A percentile compares a stretch with the other conserved stretches of the same genome.
These are phyloP conservation scores for Lipomyces spencermartinsiae DNA, from an alignment of 805 yeast genomes.

Conservation along the genomic window DNA sequence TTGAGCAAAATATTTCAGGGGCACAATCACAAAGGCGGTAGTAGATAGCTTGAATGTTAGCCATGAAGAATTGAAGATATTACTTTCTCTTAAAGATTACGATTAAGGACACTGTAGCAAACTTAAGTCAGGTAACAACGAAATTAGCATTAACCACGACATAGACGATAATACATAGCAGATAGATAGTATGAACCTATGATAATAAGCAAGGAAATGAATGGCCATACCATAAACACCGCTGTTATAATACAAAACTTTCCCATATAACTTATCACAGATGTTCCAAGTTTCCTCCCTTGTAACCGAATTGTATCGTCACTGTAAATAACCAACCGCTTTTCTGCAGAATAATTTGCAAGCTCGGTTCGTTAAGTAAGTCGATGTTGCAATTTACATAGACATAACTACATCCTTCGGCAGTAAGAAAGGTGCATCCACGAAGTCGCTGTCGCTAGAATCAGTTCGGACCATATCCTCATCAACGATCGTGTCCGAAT, in stretches of 20 bases:
- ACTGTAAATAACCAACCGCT: not conserved
- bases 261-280: not conserved
- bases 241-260: slow-evolving; percentile 2
- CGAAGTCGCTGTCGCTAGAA: slow-evolving; percentile 20
- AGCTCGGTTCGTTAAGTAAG: not conserved
- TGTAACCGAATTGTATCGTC: not conserved
- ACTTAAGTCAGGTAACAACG: no score
- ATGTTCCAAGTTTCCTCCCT: not conserved
- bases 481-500: slow-evolving; percentile 14
- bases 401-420: slow-evolving; percentile 23
- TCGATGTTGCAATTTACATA: slow-evolving; percentile 22
- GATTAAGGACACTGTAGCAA: no score
- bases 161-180: not conserved
- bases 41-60: no score
- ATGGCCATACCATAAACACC: slow-evolving; percentile 3
- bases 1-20: no score
- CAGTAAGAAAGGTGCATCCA: slow-evolving; percentile 34
- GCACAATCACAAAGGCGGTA: no score
- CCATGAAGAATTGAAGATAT: no score
- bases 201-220: not conserved
- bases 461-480: slow-evolving; percentile 4
- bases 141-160: no score
- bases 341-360: not conserved
- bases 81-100: no score
- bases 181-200: not conserved